Evolutionary conservation across 345 rosid genomes (phyloP).

Genomic region (Boechera divaricarpa): DNA sequence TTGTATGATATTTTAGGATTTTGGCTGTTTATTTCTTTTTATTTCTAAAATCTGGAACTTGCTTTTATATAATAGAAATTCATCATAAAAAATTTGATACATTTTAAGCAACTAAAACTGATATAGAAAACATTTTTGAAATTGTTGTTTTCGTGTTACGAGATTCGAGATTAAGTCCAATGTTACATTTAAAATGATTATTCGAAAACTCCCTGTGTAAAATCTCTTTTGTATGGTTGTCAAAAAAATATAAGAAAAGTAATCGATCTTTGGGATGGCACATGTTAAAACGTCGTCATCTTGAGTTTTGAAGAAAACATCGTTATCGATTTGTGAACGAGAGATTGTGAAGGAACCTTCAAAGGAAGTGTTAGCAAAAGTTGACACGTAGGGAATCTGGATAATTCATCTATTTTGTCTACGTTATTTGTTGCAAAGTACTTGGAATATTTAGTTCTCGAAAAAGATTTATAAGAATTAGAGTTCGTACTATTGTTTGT

Average conservation of each 20-base stretch:
- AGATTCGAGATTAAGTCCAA: too few species aligned
- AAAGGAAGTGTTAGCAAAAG: conserved; percentile 5
- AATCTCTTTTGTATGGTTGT: conserved; percentile 5
- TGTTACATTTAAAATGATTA: too few species aligned
- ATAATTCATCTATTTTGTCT: conserved; percentile 15
- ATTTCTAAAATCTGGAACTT: background rate
- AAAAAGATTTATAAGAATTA: conserved; percentile 31
- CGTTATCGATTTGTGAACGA: conserved; percentile 23
- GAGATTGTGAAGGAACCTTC: conserved; percentile 21
- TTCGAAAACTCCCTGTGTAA: background rate
- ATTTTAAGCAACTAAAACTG: background rate
- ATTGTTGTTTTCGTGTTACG: background rate
- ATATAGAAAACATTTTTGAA: background rate
- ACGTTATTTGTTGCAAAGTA: conserved; percentile 24
- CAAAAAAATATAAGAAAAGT: too few species aligned
- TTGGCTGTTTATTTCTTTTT: background rate
- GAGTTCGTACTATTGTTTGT: conserved; percentile 37
- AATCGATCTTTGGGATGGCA: background rate
- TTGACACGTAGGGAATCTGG: conserved; percentile 17
- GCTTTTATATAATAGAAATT: background rate
- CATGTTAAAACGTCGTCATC: conserved; percentile 5
- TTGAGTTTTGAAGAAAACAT: background rate
- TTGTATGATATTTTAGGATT: background rate
- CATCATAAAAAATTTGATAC: background rate
- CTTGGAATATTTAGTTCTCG: conserved; percentile 17